Percentiles rank a stretch among this genome's conserved stretches.
Conservation (phyloP, 805 yeast genomes). For the Yarrowia alimentaria region DNA sequence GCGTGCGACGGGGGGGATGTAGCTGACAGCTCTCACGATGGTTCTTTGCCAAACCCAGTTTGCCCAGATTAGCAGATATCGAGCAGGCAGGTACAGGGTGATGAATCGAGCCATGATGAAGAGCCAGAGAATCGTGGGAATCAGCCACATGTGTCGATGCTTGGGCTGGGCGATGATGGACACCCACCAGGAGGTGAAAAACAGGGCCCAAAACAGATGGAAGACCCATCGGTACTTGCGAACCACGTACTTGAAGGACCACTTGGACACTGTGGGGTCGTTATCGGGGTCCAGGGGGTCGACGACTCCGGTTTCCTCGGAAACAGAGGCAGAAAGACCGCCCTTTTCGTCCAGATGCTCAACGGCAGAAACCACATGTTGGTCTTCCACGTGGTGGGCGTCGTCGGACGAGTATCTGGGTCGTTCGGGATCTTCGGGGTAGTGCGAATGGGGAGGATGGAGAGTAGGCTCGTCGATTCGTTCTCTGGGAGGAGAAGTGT, state of each 20-base stretch:
- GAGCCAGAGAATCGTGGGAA: slow-evolving; percentile 55
- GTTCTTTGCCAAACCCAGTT: slow-evolving; percentile 40
- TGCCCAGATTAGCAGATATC: slow-evolving; percentile 37
- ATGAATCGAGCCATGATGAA: slow-evolving; percentile 52
- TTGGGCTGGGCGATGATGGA: slow-evolving; percentile 52
- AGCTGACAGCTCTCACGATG: slow-evolving; percentile 34
- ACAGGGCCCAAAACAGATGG: slow-evolving; percentile 39
- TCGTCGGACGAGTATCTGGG: background rate
- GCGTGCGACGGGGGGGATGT: slow-evolving; percentile 48
- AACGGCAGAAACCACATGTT: background rate
- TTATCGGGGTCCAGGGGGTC: slow-evolving; percentile 10
- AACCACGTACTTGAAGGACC: slow-evolving; percentile 10
- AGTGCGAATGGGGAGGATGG: slow-evolving; percentile 17
- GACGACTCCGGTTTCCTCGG: slow-evolving; percentile 11
- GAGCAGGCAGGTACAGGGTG: slow-evolving; percentile 49
- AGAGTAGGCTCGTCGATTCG: slow-evolving; percentile 28
- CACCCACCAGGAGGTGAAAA: slow-evolving; percentile 59
- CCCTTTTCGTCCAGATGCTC: slow-evolving; percentile 14
- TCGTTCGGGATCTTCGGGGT: slow-evolving; percentile 14
- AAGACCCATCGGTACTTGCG: slow-evolving; percentile 30
- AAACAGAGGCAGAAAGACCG: slow-evolving; percentile 8
- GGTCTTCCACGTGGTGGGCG: slow-evolving; percentile 4
- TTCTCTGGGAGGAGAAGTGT: slow-evolving; percentile 29
- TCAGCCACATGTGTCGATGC: slow-evolving; percentile 54
- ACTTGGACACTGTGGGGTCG: slow-evolving; percentile 4